Base-by-base conservation (phyloP, 192 early-diverging fungal genomes). In the Gamsiella multidivaricata region DNA sequence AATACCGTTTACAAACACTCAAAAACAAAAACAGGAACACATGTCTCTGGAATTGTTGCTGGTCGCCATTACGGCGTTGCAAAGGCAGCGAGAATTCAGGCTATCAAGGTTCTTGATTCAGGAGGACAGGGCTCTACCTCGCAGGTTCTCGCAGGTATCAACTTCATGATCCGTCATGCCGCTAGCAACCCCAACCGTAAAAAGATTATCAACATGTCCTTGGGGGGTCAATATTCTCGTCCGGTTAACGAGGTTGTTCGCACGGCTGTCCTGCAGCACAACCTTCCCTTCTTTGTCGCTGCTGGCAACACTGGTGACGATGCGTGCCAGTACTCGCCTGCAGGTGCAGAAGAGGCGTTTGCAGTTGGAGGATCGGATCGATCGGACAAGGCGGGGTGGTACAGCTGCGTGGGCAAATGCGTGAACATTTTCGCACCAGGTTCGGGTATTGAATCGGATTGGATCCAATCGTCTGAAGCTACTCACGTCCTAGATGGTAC, bases 391-490 rank as follows among this genome's bases (percentile, higher is more conserved):
- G 83, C 90, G 42, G 97, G 94, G 14, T 88, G 82, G 81, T 96
- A 96, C 84, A 94, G 93, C 37, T 94, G 97, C 83, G 85, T 79
- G 22, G 95, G 96, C 54, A 83, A 83, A 65, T 98, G 96, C 82
- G 95, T 97, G 28, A 91, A 96, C 67, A 87, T 98, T 45, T 94
- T 95, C 84, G 95, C 94, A 20, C 96, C 96, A 4, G 95, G 74
- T 12, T 58, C 74, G 2, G 60, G 65, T 22, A 78, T 78, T 10
- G 29, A 28, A 5, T 78, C 74, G 0, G 39, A 78, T 12, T 78
- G 74, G 74, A 78, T 69, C 26, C 68, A 55, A 11, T 55, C 61
- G 6, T 29, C 32, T 1, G 50, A 28, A 20, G 54, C 75, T 7
- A 57, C 68, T 4, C 69, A 83, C 37, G 58, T 54, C 9, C 43